Conservation (phyloP, 108 stramenopile species). For the Conticribra guillardii region DNA sequence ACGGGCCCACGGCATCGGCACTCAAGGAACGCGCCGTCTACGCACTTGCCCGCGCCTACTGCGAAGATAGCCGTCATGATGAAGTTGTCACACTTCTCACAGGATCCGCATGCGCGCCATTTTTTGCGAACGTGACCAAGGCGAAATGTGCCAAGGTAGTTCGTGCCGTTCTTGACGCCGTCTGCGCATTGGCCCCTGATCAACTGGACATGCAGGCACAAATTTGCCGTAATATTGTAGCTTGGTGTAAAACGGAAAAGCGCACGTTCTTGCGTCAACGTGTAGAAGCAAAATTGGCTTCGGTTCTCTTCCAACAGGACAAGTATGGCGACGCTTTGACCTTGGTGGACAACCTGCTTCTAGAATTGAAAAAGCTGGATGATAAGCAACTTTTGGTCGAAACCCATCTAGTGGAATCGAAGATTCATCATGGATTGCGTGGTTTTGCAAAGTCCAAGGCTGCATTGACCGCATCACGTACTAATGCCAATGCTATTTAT, state of each 20-base stretch:
- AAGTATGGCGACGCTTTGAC: slow-evolving; percentile 85
- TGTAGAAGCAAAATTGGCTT: slow-evolving; percentile 93
- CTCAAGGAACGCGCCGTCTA: slow-evolving; percentile 94
- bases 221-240: slow-evolving; percentile 88
- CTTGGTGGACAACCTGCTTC: slow-evolving; percentile 84
- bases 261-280: slow-evolving; percentile 97
- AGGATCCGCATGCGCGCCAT: slow-evolving; percentile 59
- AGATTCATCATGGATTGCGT: slow-evolving; percentile 95
- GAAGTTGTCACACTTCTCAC: slow-evolving; percentile 89
- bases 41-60: slow-evolving; percentile 87
- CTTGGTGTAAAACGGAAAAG: slow-evolving; percentile 93
- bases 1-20: slow-evolving; percentile 74
- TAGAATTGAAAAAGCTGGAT: slow-evolving; percentile 98
- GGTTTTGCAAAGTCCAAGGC: slow-evolving; percentile 98
- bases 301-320: slow-evolving; percentile 83
- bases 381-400: slow-evolving; percentile 99
- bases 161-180: slow-evolving; percentile 94
- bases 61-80: slow-evolving; percentile 64
- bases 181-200: slow-evolving; percentile 84
- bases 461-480: slow-evolving; percentile 95
- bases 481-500: slow-evolving; percentile 96
- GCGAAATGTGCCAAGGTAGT: slow-evolving; percentile 99
- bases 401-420: slow-evolving; percentile 93
- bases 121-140: slow-evolving; percentile 93
- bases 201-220: slow-evolving; percentile 85